These are phyloP conservation scores for Yamadazyma olivae DNA, from an alignment of 805 yeast genomes.

Conservation along the genomic window DNA sequence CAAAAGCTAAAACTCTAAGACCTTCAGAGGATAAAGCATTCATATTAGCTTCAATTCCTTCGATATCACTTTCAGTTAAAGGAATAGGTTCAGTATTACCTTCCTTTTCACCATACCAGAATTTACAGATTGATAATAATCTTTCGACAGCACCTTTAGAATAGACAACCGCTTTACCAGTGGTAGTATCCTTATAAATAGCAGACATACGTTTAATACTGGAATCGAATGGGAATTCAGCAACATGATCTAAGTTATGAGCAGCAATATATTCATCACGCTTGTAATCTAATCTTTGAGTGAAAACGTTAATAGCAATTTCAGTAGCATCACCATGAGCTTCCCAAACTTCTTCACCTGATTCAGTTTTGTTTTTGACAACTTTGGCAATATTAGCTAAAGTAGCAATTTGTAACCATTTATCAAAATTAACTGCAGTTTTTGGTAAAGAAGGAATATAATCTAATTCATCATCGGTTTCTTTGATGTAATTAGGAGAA, in stretches of 20 bases:
- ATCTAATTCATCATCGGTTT: constrained; percentile 35
- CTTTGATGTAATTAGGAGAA: constrained; percentile 35
- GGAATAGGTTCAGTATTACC: constrained; percentile 10
- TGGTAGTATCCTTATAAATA: constrained; percentile 15
- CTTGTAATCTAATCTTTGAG: constrained; percentile 20
- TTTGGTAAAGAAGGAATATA: constrained; percentile 17
- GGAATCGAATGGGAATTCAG: constrained; percentile 32
- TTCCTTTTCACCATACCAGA: constrained; percentile 17
- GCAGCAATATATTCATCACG: constrained; percentile 19
- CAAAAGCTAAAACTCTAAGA: constrained; percentile 31
- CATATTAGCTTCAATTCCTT: constrained; percentile 24
- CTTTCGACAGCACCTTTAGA: constrained; percentile 36
- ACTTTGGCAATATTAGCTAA: constrained; percentile 79
- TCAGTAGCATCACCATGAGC: constrained; percentile 51
- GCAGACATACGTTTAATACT: constrained; percentile 31
- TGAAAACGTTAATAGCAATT: constrained; percentile 32
- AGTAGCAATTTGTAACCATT: constrained; percentile 66
- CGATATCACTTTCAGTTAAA: constrained; percentile 19
- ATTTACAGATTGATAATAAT: constrained; percentile 20
- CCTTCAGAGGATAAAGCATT: constrained; percentile 25
- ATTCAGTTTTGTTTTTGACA: constrained; percentile 43
- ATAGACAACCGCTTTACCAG: constrained; percentile 10
- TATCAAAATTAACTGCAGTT: constrained; percentile 24
- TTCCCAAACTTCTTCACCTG: constrained; percentile 59
- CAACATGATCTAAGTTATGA: constrained; percentile 16